Percentiles rank a stretch among this genome's conserved stretches.
These are phyloP conservation scores for Solanum lignicaule DNA, from an alignment of 257 asterid species.

Conservation along the genomic window DNA sequence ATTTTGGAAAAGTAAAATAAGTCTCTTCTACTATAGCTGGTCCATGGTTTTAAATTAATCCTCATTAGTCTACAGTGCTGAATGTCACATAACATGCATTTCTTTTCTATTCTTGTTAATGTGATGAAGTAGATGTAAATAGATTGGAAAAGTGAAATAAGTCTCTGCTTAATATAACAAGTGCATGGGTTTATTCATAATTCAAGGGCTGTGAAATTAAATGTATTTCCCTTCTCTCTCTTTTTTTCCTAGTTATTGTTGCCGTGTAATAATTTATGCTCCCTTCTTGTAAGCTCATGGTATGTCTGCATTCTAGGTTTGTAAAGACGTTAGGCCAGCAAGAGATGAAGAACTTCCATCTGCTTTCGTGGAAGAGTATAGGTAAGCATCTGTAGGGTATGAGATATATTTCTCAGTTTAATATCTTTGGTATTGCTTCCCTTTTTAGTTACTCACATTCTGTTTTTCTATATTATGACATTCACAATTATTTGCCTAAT, in stretches of 20 bases:
- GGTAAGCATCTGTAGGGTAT: slow-evolving; percentile 24
- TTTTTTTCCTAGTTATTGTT: neutral
- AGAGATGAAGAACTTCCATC: slow-evolving; percentile 91
- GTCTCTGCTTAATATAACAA: neutral
- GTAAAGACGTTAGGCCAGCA: slow-evolving; percentile 66
- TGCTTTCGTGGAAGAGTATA: slow-evolving; percentile 72
- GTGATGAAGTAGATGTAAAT: neutral
- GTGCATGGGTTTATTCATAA: neutral
- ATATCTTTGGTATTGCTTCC: neutral
- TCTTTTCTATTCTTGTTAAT: neutral
- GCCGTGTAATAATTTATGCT: neutral
- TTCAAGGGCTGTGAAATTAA: neutral
- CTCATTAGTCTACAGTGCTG: neutral
- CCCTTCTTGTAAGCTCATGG: neutral
- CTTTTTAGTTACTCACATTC: neutral
- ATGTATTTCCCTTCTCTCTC: neutral
- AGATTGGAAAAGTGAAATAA: neutral
- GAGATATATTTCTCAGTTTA: neutral
- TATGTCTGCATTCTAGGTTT: slow-evolving; percentile 40
- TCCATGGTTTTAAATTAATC: neutral
- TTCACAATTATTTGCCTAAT: neutral
- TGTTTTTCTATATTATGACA: neutral
- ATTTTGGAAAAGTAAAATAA: neutral
- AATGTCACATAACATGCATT: neutral
- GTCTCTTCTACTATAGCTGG: neutral